Evolutionary conservation across 495 filamentous ascomycete species (phyloP), one percentile per base, ranked within the genome.

Genomic region (Jackrogersella minutella): DNA sequence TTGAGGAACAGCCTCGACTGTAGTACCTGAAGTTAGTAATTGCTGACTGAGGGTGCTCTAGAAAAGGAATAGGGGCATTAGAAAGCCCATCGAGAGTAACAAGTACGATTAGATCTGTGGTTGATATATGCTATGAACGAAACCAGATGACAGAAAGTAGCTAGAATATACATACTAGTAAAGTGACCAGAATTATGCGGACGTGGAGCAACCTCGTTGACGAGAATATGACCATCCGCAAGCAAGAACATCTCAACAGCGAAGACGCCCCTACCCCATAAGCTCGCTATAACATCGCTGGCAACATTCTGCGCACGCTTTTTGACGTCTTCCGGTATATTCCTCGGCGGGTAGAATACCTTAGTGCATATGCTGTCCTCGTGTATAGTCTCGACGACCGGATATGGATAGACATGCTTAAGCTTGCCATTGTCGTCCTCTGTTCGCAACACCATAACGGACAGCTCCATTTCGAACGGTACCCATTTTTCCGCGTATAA

Each of bases 111-210:
- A 39, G 8, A 14, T 14, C 11, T 39, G 3, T 13, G 36, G 36
- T 5, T 39, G 36, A 41, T 17, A 41, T 21, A 41, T 17, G 16
- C 9, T 17, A 41, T 16, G n/a, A 17, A 5, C 2, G 5, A 2
- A 41, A 6, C 2, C 4, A 49, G 26, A 24, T 11, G 44, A 9
- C 2, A 30, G 5, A 14, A 49, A 19, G 24, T 44, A 9, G 7
- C 17, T 26, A 26, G 55, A 8, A 17, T 46, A 50, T 34, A 55
- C 65, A 3, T 63, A 68, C 65, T 99, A 17, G 92, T 97, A 79
- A 95, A 96, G 77, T 99, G 95, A 11, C 95, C 95, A 1, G 92
- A 96, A 78, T 98, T 99, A 79, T 99, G 95, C 39, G 93, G 92
- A 8, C 95, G 87, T 43, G 92, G 93, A n/a, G 95, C 95, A 50